Conservation (phyloP, 2,329 filamentous ascomycete species). For the Aspergillus ochraceus region DNA sequence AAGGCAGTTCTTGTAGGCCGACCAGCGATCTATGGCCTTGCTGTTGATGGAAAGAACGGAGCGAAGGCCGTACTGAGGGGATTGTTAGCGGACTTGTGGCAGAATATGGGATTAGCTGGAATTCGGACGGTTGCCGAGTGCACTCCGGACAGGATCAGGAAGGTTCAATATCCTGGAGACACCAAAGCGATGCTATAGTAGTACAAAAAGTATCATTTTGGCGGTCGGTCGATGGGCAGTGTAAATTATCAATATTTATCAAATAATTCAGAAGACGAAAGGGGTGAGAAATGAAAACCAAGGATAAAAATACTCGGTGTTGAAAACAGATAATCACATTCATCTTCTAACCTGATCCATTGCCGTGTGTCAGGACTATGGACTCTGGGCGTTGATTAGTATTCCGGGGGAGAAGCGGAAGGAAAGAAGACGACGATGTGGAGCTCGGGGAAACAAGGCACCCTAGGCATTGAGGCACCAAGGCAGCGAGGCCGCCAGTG, state of each 20-base stretch:
- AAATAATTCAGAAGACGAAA: neutral
- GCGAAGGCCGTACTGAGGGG: slow-evolving; percentile 54
- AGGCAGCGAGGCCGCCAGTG: neutral
- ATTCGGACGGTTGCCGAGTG: slow-evolving; percentile 42
- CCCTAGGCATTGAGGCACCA: neutral
- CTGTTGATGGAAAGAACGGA: slow-evolving; percentile 56
- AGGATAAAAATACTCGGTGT: neutral
- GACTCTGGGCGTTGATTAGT: no score
- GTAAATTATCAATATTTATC: neutral
- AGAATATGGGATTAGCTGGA: slow-evolving; percentile 57
- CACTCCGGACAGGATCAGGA: slow-evolving; percentile 32
- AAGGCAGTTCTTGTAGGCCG: slow-evolving; percentile 59
- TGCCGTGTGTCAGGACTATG: no score
- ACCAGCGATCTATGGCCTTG: slow-evolving; percentile 60
- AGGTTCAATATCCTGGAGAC: slow-evolving; percentile 38
- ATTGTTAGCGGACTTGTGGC: slow-evolving; percentile 55
- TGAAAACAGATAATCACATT: no score
- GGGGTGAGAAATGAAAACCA: neutral
- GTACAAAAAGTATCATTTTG: neutral
- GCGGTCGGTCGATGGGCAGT: neutral
- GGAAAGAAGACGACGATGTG: neutral
- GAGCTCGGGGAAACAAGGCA: neutral
- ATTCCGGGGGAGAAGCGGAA: neutral
- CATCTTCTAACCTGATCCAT: no score
- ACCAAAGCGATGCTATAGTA: slow-evolving; percentile 33